phyloP scores from a whole-genome alignment of 768 basidiomycete species.

The Suillus subluteus region DNA sequence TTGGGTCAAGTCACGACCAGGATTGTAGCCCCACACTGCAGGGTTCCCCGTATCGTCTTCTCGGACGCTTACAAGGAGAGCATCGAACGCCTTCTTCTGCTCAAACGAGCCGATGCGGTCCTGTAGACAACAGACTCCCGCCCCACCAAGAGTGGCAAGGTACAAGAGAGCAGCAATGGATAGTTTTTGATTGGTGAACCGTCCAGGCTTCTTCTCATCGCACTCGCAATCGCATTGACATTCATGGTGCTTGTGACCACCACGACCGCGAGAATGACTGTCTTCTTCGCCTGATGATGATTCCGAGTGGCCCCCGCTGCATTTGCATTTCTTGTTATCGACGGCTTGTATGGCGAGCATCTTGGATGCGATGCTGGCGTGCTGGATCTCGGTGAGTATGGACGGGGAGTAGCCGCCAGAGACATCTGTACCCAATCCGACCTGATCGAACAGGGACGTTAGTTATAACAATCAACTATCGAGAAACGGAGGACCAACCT shows the following conservation, averaged over 20 bases:
- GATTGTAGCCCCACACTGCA: slow-evolving; percentile 50
- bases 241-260: slow-evolving; percentile 12
- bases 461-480: slow-evolving; percentile 13
- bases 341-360: slow-evolving; percentile 56
- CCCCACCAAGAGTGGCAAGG: slow-evolving; percentile 92
- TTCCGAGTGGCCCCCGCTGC: not conserved
- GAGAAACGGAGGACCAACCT: slow-evolving; percentile 50
- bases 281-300: slow-evolving; percentile 7
- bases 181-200: slow-evolving; percentile 65
- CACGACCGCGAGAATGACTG: slow-evolving; percentile 3
- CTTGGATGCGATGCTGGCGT: slow-evolving; percentile 83
- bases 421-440: slow-evolving; percentile 93
- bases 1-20: slow-evolving; percentile 32
- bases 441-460: slow-evolving; percentile 45
- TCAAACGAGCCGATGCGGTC: slow-evolving; percentile 75
- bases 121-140: slow-evolving; percentile 75
- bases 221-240: slow-evolving; percentile 1
- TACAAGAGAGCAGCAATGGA: slow-evolving; percentile 78
- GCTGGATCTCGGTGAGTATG: slow-evolving; percentile 73
- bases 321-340: slow-evolving; percentile 16
- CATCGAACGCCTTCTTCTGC: slow-evolving; percentile 89
- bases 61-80: slow-evolving; percentile 69
- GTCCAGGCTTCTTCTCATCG: not conserved
- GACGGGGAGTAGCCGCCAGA: slow-evolving; percentile 87
- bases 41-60: slow-evolving; percentile 55